phyloP scores from a whole-genome alignment of 805 yeast genomes.

The Candida corydali region DNA sequence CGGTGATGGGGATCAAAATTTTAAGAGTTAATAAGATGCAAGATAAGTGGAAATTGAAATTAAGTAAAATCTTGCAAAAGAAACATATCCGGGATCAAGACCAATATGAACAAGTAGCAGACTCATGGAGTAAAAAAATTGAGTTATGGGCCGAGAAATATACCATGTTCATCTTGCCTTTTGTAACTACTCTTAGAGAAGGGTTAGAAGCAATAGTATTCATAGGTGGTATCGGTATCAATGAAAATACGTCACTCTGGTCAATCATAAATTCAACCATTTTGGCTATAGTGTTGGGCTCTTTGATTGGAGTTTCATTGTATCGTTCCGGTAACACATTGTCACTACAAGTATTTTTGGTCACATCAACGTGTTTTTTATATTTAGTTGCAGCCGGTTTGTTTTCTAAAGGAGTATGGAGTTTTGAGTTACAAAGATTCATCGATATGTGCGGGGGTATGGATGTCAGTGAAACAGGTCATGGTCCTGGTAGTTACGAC shows the following conservation, averaged over 20 bases:
- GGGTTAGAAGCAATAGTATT: slow-evolving; percentile 43
- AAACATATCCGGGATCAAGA: slow-evolving; percentile 16
- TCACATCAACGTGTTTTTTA: slow-evolving; percentile 36
- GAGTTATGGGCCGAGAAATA: slow-evolving; percentile 24
- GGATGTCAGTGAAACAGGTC: slow-evolving; percentile 42
- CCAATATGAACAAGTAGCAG: slow-evolving; percentile 2
- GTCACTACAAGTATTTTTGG: slow-evolving; percentile 39
- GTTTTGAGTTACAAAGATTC: slow-evolving; percentile 36
- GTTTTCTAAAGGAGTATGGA: slow-evolving; percentile 43
- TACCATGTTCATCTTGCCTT: slow-evolving; percentile 30
- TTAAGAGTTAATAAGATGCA: slow-evolving; percentile 42
- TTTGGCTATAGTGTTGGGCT: slow-evolving; percentile 27
- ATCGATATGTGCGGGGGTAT: slow-evolving; percentile 37
- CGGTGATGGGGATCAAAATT: slow-evolving; percentile 44
- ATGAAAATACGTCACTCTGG: slow-evolving; percentile 27
- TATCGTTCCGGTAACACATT: slow-evolving; percentile 40
- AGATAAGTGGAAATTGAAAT: slow-evolving; percentile 40
- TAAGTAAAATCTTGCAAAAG: slow-evolving; percentile 25
- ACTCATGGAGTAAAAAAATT: slow-evolving; percentile 9
- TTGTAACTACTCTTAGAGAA: slow-evolving; percentile 37
- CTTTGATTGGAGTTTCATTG: slow-evolving; percentile 28
- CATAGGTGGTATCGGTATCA: slow-evolving; percentile 39
- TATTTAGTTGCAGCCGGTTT: slow-evolving; percentile 44
- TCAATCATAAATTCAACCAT: slow-evolving; percentile 29
- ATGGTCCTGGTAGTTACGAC: slow-evolving; percentile 45